Evolutionary conservation across 495 filamentous ascomycete genomes (phyloP).

Genomic region (Podospora comata): DNA sequence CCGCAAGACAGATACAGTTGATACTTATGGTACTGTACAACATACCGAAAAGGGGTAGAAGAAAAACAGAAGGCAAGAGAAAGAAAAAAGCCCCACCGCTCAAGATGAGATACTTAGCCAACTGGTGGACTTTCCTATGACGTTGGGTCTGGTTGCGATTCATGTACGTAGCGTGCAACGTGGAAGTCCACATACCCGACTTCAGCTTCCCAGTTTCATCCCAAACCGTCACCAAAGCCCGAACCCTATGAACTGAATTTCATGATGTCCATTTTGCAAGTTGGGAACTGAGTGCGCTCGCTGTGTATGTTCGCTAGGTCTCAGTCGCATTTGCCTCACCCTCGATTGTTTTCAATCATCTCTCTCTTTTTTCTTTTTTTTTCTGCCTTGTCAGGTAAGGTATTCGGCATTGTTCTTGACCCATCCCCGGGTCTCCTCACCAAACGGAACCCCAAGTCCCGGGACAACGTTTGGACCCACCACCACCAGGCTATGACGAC

Average conservation of each 20-base stretch:
- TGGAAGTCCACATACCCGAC: background rate
- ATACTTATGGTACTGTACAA: no score
- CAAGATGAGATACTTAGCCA: no score
- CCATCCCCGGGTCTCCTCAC: background rate
- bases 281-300: no score
- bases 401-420: background rate
- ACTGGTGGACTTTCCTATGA: background rate
- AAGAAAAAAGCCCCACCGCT: no score
- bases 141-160: background rate
- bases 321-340: no score
- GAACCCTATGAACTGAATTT: background rate
- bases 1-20: no score
- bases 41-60: no score
- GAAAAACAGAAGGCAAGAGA: no score
- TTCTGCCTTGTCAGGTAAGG: no score
- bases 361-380: no score
- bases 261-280: background rate
- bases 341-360: no score
- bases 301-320: no score
- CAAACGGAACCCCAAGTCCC: background rate
- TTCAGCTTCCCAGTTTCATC: background rate
- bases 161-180: background rate
- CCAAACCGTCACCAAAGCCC: background rate
- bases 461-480: background rate
- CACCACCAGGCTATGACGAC: conserved; percentile 10